These are phyloP conservation scores for Salvia hispanica DNA, from an alignment of 257 asterid genomes.

Conservation along the genomic window DNA sequence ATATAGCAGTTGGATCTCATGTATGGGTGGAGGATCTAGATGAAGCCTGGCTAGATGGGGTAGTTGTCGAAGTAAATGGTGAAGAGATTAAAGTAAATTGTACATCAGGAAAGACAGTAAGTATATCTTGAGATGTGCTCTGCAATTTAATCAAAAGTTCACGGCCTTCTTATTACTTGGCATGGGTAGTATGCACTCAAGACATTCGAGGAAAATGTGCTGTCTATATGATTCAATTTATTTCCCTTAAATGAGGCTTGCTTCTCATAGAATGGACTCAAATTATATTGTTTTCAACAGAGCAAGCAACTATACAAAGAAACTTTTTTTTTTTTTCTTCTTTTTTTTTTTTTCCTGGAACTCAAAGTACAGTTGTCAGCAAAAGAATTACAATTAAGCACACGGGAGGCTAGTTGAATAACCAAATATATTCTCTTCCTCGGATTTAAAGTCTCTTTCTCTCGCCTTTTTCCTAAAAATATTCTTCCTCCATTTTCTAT, in stretches of 20 bases:
- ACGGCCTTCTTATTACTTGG: slow-evolving; percentile 1
- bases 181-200: neutral
- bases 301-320: neutral
- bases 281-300: neutral
- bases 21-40: slow-evolving; percentile 96
- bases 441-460: neutral
- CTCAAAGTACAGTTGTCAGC: neutral
- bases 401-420: slow-evolving; percentile 7
- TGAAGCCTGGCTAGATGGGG: slow-evolving; percentile 91
- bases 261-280: slow-evolving; percentile 6
- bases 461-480: neutral
- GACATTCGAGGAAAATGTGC: neutral
- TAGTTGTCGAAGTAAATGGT: slow-evolving; percentile 60
- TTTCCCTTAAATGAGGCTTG: neutral
- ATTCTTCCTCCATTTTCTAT: neutral
- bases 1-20: slow-evolving; percentile 78
- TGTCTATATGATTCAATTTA: slow-evolving; percentile 2
- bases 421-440: neutral
- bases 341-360: neutral
- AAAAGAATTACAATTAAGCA: neutral
- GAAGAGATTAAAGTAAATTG: slow-evolving; percentile 64
- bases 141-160: neutral
- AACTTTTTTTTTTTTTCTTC: neutral
- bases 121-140: slow-evolving; percentile 29
- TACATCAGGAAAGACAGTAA: slow-evolving; percentile 73